Conservation (phyloP, 306 rosid species). For the Ormosia semicastrata region DNA sequence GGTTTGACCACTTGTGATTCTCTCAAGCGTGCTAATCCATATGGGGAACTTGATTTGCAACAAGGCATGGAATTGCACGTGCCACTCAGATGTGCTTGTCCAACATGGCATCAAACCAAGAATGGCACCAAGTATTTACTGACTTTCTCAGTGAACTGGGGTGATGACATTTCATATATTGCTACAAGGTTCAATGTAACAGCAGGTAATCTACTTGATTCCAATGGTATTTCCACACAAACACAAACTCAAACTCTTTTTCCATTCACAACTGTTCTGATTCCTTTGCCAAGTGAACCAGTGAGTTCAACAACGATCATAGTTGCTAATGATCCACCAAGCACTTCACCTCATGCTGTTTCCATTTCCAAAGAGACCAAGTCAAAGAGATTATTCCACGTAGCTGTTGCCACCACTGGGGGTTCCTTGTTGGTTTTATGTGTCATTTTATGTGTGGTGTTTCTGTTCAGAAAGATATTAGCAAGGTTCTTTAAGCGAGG, state of each 20-base stretch:
- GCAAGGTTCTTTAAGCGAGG: background rate
- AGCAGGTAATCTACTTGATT: constrained; percentile 32
- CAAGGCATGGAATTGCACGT: constrained; percentile 49
- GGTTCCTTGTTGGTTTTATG: constrained; percentile 24
- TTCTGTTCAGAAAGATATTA: constrained; percentile 33
- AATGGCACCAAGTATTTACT: constrained; percentile 48
- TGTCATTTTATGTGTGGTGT: background rate
- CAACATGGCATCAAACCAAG: constrained; percentile 37
- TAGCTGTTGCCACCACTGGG: constrained; percentile 25
- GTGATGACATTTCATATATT: constrained; percentile 36
- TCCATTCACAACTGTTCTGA: constrained; percentile 55
- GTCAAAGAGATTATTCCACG: constrained; percentile 3
- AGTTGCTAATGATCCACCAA: constrained; percentile 8
- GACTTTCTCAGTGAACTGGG: constrained; percentile 46
- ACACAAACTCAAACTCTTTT: background rate
- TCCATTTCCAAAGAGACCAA: constrained; percentile 13
- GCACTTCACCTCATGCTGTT: background rate
- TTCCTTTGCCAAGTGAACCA: constrained; percentile 57
- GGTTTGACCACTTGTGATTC: constrained; percentile 58
- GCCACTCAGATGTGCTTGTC: constrained; percentile 80
- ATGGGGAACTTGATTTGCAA: constrained; percentile 23
- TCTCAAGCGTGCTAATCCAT: constrained; percentile 43
- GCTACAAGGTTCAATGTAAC: constrained; percentile 46
- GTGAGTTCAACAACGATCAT: constrained; percentile 31
- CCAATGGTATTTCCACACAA: constrained; percentile 47